Percentiles rank a stretch among this genome's conserved stretches.
phyloP scores from a whole-genome alignment of 2,329 filamentous ascomycete species.

The Aspergillus ruber region DNA sequence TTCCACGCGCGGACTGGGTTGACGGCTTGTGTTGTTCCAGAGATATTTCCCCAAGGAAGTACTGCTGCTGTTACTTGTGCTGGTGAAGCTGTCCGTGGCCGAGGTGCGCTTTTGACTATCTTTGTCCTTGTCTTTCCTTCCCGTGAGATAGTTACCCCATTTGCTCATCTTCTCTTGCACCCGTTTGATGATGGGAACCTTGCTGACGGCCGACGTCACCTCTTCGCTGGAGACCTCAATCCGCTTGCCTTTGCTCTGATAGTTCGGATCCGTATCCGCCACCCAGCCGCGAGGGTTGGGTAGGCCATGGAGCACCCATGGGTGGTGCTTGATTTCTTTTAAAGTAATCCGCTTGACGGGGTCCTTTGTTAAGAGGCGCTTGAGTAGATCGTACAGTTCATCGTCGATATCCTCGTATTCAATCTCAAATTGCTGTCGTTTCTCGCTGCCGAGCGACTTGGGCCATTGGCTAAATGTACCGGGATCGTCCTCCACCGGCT shows the following conservation, averaged over 20 bases:
- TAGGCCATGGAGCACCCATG: slow-evolving; percentile 79
- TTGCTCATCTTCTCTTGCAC: slow-evolving; percentile 71
- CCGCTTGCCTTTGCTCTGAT: slow-evolving; percentile 69
- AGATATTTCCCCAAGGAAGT: slow-evolving; percentile 51
- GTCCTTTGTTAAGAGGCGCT: slow-evolving; percentile 78
- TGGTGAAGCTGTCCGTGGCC: slow-evolving; percentile 50
- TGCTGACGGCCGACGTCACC: slow-evolving; percentile 82
- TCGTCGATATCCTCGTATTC: slow-evolving; percentile 82
- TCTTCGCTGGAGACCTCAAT: slow-evolving; percentile 91
- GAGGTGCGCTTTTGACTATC: slow-evolving; percentile 46
- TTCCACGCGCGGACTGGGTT: slow-evolving; percentile 54
- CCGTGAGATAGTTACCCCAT: slow-evolving; percentile 53
- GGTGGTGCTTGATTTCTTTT: slow-evolving; percentile 86
- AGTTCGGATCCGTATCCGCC: slow-evolving; percentile 84
- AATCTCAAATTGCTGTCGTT: slow-evolving; percentile 70
- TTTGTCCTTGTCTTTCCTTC: slow-evolving; percentile 29
- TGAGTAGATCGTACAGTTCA: slow-evolving; percentile 69
- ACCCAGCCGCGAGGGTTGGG: slow-evolving; percentile 72
- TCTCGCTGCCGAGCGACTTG: slow-evolving; percentile 55
- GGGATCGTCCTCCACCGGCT: slow-evolving; percentile 53
- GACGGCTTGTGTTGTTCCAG: slow-evolving; percentile 38
- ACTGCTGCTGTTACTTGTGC: slow-evolving; percentile 49
- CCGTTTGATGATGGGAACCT: slow-evolving; percentile 78
- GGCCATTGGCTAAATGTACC: slow-evolving; percentile 42
- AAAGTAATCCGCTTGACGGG: slow-evolving; percentile 82